Conservation (phyloP, 805 yeast species). For the Wickerhamomyces pijperi region DNA sequence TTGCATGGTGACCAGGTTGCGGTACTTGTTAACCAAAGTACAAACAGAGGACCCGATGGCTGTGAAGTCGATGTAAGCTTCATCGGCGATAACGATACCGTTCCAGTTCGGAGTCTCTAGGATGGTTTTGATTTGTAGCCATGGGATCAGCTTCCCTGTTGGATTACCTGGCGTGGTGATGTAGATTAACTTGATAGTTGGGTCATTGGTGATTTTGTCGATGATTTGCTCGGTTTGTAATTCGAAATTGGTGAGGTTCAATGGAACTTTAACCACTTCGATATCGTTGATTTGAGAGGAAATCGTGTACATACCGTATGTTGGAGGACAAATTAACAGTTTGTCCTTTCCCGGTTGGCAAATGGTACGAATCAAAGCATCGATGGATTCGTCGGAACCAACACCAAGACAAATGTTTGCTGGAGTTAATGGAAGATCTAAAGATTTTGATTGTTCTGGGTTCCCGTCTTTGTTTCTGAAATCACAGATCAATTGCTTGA, state of each 20-base stretch:
- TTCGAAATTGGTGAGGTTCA: slow-evolving; percentile 55
- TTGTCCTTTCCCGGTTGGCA: slow-evolving; percentile 79
- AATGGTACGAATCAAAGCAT: slow-evolving; percentile 72
- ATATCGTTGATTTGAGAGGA: slow-evolving; percentile 88
- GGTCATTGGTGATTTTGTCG: slow-evolving; percentile 41
- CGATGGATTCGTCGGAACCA: slow-evolving; percentile 95
- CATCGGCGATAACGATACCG: slow-evolving; percentile 81
- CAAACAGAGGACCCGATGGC: slow-evolving; percentile 57
- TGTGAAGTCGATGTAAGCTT: slow-evolving; percentile 88
- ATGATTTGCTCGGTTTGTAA: slow-evolving; percentile 47
- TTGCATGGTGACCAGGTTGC: slow-evolving; percentile 80
- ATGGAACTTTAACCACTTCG: slow-evolving; percentile 62
- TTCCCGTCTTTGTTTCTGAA: slow-evolving; percentile 50
- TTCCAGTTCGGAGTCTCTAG: slow-evolving; percentile 42
- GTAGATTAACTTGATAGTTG: slow-evolving; percentile 61
- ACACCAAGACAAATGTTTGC: slow-evolving; percentile 86
- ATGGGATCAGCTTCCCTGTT: slow-evolving; percentile 56
- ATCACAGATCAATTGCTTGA: slow-evolving; percentile 61
- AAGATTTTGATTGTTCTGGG: slow-evolving; percentile 9
- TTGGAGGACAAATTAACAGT: slow-evolving; percentile 82
- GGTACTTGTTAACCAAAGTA: slow-evolving; percentile 70
- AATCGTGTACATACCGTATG: slow-evolving; percentile 94
- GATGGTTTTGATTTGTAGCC: slow-evolving; percentile 17
- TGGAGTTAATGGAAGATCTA: slow-evolving; percentile 27
- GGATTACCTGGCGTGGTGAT: slow-evolving; percentile 97